phyloP scores from a whole-genome alignment of 2,329 filamentous ascomycete species.

The Fusarium miscanthi region DNA sequence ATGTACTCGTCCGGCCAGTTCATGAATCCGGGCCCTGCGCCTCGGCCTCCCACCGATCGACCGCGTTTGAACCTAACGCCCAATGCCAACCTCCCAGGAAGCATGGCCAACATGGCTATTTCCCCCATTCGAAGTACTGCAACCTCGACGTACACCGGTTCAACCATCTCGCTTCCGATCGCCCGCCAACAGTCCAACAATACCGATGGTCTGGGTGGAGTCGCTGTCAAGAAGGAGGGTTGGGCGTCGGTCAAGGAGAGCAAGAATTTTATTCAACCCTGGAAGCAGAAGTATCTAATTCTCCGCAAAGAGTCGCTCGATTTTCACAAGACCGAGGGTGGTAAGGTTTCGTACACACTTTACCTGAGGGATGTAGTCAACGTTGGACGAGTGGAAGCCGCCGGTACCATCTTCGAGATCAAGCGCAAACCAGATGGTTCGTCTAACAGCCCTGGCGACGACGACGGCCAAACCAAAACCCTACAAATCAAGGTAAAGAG shows the following conservation, averaged over 20 bases:
- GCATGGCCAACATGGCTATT: slow-evolving; percentile 82
- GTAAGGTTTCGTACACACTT: slow-evolving; percentile 88
- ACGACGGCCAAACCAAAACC: slow-evolving; percentile 83
- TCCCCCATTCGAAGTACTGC: slow-evolving; percentile 75
- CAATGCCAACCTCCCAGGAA: slow-evolving; percentile 78
- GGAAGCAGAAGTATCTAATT: slow-evolving; percentile 93
- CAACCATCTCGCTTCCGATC: slow-evolving; percentile 77
- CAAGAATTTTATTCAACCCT: slow-evolving; percentile 82
- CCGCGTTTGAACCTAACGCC: slow-evolving; percentile 85
- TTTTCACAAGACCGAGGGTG: slow-evolving; percentile 91
- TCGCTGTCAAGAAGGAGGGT: slow-evolving; percentile 82
- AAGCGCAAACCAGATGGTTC: slow-evolving; percentile 77
- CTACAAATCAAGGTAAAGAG: slow-evolving; percentile 94
- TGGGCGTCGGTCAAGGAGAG: slow-evolving; percentile 92
- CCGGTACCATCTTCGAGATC: slow-evolving; percentile 94
- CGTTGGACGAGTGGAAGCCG: slow-evolving; percentile 90
- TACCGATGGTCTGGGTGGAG: slow-evolving; percentile 72
- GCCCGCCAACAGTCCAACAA: slow-evolving; percentile 70
- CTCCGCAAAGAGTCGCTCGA: slow-evolving; percentile 93
- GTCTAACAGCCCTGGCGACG: slow-evolving; percentile 78
- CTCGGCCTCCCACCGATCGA: slow-evolving; percentile 85
- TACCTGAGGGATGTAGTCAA: slow-evolving; percentile 88
- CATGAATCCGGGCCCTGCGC: slow-evolving; percentile 97
- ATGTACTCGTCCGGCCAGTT: slow-evolving; percentile 75
- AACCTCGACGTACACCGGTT: slow-evolving; percentile 60